Evolutionary conservation across 768 basidiomycete species (phyloP).

Genomic region (Suillus clintonianus): DNA sequence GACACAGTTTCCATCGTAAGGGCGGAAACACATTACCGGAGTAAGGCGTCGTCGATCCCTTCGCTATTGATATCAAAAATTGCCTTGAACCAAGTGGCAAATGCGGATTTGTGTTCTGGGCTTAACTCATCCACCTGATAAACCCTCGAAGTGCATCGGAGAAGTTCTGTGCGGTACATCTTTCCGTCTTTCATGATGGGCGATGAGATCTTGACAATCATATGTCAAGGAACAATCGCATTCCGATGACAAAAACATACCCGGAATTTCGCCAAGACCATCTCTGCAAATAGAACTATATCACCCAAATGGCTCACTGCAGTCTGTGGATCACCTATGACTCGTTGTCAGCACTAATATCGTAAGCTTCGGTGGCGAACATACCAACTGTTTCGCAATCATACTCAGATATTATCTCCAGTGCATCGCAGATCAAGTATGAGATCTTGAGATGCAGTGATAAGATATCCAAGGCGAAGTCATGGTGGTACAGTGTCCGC

Average conservation of each 20-base stretch:
- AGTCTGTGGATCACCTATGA: constrained; percentile 78
- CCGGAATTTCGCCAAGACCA: constrained; percentile 63
- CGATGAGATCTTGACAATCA: constrained; percentile 52
- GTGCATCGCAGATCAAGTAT: constrained; percentile 62
- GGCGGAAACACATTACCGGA: constrained; percentile 44
- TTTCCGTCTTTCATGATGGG: constrained; percentile 48
- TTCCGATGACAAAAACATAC: constrained; percentile 36
- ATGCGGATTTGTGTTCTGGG: constrained; percentile 44
- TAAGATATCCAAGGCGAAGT: constrained; percentile 64
- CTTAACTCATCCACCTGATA: constrained; percentile 43
- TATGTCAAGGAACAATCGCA: constrained; percentile 4
- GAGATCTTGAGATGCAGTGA: constrained; percentile 67
- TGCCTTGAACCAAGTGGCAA: constrained; percentile 70
- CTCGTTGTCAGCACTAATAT: not conserved
- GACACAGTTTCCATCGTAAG: not conserved
- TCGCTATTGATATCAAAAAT: constrained; percentile 77
- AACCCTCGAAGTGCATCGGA: constrained; percentile 49
- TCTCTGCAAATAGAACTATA: constrained; percentile 75
- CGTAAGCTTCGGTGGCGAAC: not conserved
- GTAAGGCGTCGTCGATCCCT: constrained; percentile 81
- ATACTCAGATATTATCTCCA: constrained; percentile 67
- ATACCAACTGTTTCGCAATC: constrained; percentile 79
- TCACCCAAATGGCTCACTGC: constrained; percentile 78
- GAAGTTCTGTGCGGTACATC: constrained; percentile 49
- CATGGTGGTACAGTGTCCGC: constrained; percentile 60